Evolutionary conservation across 306 rosid genomes (phyloP), one percentile per base, ranked within the genome.

Genomic region (Inga leiocalycina): DNA sequence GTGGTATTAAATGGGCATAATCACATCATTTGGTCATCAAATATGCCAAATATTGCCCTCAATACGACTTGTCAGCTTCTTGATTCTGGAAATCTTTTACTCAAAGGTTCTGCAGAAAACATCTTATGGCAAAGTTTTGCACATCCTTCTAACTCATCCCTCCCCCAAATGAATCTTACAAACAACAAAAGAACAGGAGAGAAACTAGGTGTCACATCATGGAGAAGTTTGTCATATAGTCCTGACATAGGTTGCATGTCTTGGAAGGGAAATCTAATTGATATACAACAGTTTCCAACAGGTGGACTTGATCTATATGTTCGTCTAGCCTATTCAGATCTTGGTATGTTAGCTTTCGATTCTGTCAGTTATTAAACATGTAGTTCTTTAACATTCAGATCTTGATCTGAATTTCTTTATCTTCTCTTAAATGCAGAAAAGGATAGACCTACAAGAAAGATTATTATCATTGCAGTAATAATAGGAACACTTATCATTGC

Each of bases 281-380:
- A 80, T 74, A 48, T 81, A 41, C 82, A 67, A 66, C 78, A 86
- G 20, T 75, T 80, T 19, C 8, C 72, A 15, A 1, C 0, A 19
- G 83, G 71, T 12, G 89, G 83, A 77, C 2, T 17, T 71, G 81
- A 80, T 52, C 77, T 86, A 35, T 83, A 71, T n/a, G 19, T 83
- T 77, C 87, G 83, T 1, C 19, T 73, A 13, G 81, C 89, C 45
- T 0, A 80, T 45, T 19, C 46, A 20, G 87, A 86, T 24, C 78
- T 86, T 17, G 80, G 89, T 83, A 80, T 17, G 71, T 22, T 61
- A 64, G 8, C 7, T 44, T 44, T 24, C 7, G 2, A 19, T 39
- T 70, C 56, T 16, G 32, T 43, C 44, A 32, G 59, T 27, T 24
- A 4, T 16, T 80, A 27, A 39, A 43, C 43, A 61, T 61, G 6